phyloP scores from a whole-genome alignment of 2,329 filamentous ascomycete genomes.

The Pseudogymnoascus sp. region DNA sequence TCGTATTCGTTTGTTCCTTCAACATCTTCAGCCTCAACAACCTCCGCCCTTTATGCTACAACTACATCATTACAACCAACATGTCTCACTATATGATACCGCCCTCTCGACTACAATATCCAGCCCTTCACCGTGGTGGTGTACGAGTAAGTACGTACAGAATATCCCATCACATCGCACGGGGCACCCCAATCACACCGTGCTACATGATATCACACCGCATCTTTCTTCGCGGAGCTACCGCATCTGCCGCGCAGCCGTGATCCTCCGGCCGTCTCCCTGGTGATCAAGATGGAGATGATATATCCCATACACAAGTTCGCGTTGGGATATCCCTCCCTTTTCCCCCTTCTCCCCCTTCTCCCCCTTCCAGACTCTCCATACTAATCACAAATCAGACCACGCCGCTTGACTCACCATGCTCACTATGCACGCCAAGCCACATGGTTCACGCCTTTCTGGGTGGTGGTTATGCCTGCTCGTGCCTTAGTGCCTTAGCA shows the following conservation, averaged over 20 bases:
- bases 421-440: background rate
- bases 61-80: background rate
- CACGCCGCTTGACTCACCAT: conserved; percentile 1
- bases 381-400: background rate
- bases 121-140: background rate
- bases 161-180: background rate
- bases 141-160: background rate
- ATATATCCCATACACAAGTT: conserved; percentile 4
- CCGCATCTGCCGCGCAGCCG: background rate
- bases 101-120: background rate
- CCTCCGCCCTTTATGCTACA: background rate
- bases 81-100: background rate
- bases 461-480: background rate
- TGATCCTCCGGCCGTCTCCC: background rate
- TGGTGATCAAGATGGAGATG: background rate
- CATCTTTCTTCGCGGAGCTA: background rate
- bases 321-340: background rate
- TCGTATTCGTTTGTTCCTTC: background rate
- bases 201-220: background rate
- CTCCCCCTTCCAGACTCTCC: background rate
- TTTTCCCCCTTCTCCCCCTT: background rate
- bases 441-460: background rate
- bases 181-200: background rate
- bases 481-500: background rate
- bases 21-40: background rate